Percentiles rank a stretch among this genome's conserved stretches.
phyloP scores from a whole-genome alignment of 331 rosid genomes.

The Telfairia occidentalis region DNA sequence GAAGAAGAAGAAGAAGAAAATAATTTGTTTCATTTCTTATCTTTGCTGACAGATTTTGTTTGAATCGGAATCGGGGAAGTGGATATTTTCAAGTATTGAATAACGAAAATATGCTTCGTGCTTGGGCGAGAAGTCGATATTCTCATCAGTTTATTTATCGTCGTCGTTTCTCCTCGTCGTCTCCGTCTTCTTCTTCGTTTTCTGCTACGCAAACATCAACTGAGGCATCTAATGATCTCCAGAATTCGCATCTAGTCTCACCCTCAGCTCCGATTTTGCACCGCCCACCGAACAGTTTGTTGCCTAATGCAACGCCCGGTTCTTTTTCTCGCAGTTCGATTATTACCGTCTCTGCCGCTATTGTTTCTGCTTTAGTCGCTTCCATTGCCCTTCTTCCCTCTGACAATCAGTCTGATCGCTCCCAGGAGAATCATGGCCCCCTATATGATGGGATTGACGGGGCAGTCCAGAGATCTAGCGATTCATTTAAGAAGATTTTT shows the following conservation, averaged over 20 bases:
- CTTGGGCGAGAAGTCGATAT: constrained; percentile 35
- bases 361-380: constrained; percentile 30
- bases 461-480: constrained; percentile 32
- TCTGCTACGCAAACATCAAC: constrained; percentile 23
- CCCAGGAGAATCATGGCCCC: constrained; percentile 26
- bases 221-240: constrained; percentile 15
- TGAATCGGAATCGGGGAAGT: not conserved
- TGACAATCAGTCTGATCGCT: constrained; percentile 2
- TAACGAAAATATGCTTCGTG: constrained; percentile 37
- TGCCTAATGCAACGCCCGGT: constrained; percentile 6
- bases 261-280: constrained; percentile 20
- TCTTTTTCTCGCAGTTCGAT: constrained; percentile 27
- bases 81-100: not conserved
- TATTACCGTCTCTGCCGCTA: constrained; percentile 44
- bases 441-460: constrained; percentile 31
- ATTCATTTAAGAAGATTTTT: constrained; percentile 38
- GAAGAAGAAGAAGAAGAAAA: not conserved
- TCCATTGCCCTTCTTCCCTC: constrained; percentile 27
- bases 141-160: constrained; percentile 26
- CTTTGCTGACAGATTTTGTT: not conserved
- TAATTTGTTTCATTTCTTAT: not conserved
- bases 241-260: constrained; percentile 29
- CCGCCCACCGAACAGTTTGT: constrained; percentile 9
- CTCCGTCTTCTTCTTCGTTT: constrained; percentile 12
- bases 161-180: constrained; percentile 16